Percentiles rank a stretch among this genome's conserved stretches.
phyloP scores from a whole-genome alignment of 2,329 filamentous ascomycete species.

The Scolecobasidium constrictum region DNA sequence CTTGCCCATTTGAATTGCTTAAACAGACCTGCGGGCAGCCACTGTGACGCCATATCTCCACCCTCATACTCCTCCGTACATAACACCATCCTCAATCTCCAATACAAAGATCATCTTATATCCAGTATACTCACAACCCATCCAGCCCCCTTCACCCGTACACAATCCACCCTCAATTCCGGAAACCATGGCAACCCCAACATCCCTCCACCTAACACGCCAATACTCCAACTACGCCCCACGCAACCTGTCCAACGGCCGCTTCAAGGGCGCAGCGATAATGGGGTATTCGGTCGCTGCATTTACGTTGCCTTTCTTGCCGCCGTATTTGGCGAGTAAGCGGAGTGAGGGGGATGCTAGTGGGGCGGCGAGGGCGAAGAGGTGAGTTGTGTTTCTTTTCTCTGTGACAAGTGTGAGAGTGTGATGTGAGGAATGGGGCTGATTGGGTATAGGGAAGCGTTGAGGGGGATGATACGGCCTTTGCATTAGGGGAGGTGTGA shows the following conservation, averaged over 20 bases:
- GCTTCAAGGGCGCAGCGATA: conserved; percentile 24
- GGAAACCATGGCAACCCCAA: not conserved
- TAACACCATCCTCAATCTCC: no score
- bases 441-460: not conserved
- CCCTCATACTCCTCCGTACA: no score
- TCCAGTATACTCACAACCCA: not conserved
- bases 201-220: not conserved
- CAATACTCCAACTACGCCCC: conserved; percentile 23
- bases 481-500: not conserved
- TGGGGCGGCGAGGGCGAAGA: conserved; percentile 26
- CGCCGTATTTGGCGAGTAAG: conserved; percentile 25
- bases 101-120: not conserved
- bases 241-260: conserved; percentile 22
- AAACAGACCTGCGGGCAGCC: not conserved
- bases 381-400: conserved; percentile 15
- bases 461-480: not conserved
- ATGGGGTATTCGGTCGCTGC: conserved; percentile 26
- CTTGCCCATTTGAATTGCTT: no score
- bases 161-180: not conserved
- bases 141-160: not conserved
- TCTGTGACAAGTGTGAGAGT: not conserved
- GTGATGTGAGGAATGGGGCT: not conserved
- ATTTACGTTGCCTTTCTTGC: conserved; percentile 28
- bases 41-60: not conserved
- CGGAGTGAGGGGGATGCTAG: conserved; percentile 25